These are phyloP conservation scores for Trichoderma sp. DNA, from an alignment of 2,329 filamentous ascomycete genomes.

Conservation along the genomic window DNA sequence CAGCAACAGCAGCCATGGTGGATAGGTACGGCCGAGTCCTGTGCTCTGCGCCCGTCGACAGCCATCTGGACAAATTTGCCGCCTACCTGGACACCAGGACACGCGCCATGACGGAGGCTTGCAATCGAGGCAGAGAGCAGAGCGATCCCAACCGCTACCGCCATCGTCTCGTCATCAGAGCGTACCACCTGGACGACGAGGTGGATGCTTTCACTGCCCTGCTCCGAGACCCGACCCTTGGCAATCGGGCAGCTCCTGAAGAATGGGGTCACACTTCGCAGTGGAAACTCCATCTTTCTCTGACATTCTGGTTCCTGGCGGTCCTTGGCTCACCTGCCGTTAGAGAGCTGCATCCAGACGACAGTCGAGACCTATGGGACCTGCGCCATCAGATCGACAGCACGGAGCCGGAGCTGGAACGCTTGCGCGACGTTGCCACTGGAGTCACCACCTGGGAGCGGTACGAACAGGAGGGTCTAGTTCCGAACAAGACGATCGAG, in stretches of 20 bases:
- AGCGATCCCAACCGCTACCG: background rate
- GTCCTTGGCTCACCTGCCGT: slow-evolving; percentile 17
- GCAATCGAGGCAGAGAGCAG: background rate
- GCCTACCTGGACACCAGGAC: background rate
- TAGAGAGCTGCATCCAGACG: background rate
- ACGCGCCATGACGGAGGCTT: background rate
- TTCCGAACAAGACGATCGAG: background rate
- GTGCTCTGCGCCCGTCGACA: slow-evolving; percentile 21
- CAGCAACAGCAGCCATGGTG: slow-evolving; percentile 12
- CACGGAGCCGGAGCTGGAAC: background rate
- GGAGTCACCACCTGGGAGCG: background rate
- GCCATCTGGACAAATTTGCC: slow-evolving; percentile 23
- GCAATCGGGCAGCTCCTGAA: background rate
- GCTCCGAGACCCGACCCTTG: background rate
- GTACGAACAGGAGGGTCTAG: background rate
- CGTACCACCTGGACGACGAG: background rate
- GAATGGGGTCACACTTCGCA: background rate
- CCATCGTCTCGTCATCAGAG: background rate
- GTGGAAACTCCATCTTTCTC: slow-evolving; percentile 30
- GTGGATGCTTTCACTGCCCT: background rate
- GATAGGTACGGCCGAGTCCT: slow-evolving; percentile 17
- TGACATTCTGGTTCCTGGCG: slow-evolving; percentile 29
- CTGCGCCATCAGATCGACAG: slow-evolving; percentile 14
- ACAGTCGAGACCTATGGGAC: slow-evolving; percentile 9
- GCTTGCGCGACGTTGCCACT: slow-evolving; percentile 23